phyloP scores from a whole-genome alignment of 768 basidiomycete species.

The Leccinum boreale region DNA sequence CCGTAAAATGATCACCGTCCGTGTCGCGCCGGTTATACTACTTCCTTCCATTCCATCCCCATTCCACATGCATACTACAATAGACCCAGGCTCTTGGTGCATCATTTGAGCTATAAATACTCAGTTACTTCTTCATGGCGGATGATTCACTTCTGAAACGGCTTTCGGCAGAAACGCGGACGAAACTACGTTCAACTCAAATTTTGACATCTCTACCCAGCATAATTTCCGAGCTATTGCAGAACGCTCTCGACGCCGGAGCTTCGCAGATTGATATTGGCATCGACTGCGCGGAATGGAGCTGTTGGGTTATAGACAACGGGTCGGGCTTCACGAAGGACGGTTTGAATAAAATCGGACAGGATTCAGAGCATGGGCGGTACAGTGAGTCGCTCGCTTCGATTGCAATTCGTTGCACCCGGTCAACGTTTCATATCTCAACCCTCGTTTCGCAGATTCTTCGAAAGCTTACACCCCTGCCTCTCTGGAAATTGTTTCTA shows the following conservation, averaged over 20 bases:
- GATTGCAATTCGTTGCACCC: not conserved
- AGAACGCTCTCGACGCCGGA: slow-evolving; percentile 85
- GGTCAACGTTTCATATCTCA: not conserved
- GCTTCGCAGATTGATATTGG: slow-evolving; percentile 68
- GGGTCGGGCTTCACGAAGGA: slow-evolving; percentile 71
- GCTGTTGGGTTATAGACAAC: slow-evolving; percentile 83
- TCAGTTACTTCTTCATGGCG: slow-evolving; percentile 11
- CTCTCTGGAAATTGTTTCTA: slow-evolving; percentile 49
- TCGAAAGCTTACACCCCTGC: slow-evolving; percentile 63
- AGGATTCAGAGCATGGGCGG: slow-evolving; percentile 49
- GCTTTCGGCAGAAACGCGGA: slow-evolving; percentile 61
- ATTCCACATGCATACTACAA: not conserved
- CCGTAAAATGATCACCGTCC: not conserved
- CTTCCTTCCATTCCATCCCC: not conserved
- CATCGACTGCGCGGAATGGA: slow-evolving; percentile 74
- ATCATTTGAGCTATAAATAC: slow-evolving; percentile 1
- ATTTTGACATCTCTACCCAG: slow-evolving; percentile 80
- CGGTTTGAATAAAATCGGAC: slow-evolving; percentile 53
- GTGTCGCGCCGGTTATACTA: not conserved
- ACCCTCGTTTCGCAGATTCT: slow-evolving; percentile 46
- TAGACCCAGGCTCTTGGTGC: not conserved
- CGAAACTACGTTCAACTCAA: slow-evolving; percentile 76
- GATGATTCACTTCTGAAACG: slow-evolving; percentile 25
- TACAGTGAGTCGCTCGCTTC: slow-evolving; percentile 56
- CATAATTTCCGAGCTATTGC: slow-evolving; percentile 80